These are phyloP conservation scores for Ophiostoma sp. DNA, from an alignment of 2,329 filamentous ascomycete species.

Conservation along the genomic window DNA sequence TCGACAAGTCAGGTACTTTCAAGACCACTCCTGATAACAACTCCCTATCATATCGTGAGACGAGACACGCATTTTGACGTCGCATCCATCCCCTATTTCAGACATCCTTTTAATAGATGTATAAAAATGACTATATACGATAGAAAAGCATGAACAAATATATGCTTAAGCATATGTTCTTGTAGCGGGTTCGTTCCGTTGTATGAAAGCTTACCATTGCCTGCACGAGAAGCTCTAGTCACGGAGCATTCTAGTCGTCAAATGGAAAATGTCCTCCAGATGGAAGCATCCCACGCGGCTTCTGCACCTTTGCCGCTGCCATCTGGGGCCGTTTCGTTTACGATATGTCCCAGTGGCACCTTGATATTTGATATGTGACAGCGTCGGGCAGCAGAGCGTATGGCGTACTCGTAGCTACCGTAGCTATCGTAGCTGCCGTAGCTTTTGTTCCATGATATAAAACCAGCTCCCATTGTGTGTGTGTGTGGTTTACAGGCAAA, in stretches of 20 bases:
- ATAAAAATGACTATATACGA: no score
- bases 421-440: background rate
- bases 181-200: background rate
- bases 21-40: no score
- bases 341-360: background rate
- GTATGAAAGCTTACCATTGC: background rate
- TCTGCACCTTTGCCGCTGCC: background rate
- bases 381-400: background rate
- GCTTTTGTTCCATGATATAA: background rate
- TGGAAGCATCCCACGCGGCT: slow-evolving; percentile 12
- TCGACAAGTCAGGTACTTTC: no score
- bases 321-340: background rate
- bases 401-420: no score
- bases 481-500: background rate
- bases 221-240: background rate
- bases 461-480: background rate
- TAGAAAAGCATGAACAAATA: no score
- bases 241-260: background rate
- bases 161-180: background rate
- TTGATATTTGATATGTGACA: slow-evolving; percentile 10
- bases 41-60: no score
- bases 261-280: slow-evolving; percentile 9
- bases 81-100: no score
- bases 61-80: no score
- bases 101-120: no score